Conservation (phyloP, 495 filamentous ascomycete species). For the Pseudevernia furfuracea region DNA sequence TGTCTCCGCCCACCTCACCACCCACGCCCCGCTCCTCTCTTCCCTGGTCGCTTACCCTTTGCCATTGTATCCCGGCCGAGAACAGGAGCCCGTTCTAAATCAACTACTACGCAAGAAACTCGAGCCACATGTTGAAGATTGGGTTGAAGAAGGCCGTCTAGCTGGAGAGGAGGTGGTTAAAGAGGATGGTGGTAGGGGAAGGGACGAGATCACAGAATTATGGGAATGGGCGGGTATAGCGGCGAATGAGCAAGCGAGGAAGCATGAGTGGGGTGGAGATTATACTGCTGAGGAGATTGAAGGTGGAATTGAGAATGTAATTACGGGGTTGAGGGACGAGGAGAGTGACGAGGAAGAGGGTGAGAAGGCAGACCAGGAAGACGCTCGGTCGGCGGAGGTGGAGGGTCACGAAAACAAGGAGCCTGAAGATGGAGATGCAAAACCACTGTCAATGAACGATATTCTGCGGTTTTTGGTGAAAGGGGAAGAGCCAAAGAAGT, state of each 20-base stretch:
- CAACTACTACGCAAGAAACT: constrained; percentile 72
- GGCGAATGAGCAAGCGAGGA: constrained; percentile 43
- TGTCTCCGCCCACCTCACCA: constrained; percentile 24
- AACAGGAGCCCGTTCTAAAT: constrained; percentile 54
- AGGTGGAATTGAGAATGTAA: constrained; percentile 58
- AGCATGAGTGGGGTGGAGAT: constrained; percentile 49
- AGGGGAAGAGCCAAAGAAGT: constrained; percentile 36
- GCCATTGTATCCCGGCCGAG: constrained; percentile 66
- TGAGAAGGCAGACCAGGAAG: constrained; percentile 46
- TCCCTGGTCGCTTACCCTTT: constrained; percentile 63
- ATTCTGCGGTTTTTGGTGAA: constrained; percentile 50
- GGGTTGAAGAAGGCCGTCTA: constrained; percentile 55
- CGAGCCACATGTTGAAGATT: constrained; percentile 64
- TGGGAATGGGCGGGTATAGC: constrained; percentile 47
- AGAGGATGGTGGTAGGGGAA: constrained; percentile 23
- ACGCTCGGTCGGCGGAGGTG: constrained; percentile 34
- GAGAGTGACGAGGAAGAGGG: constrained; percentile 50
- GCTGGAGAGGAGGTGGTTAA: constrained; percentile 30
- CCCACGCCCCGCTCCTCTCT: constrained; percentile 41
- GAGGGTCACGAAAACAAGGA: constrained; percentile 34
- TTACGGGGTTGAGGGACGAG: constrained; percentile 54
- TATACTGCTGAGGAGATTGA: constrained; percentile 65
- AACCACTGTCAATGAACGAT: constrained; percentile 40
- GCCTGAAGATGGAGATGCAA: constrained; percentile 40
- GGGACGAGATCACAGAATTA: constrained; percentile 34